phyloP scores from a whole-genome alignment of 805 yeast genomes.

The Kodamaea neixiangensis region DNA sequence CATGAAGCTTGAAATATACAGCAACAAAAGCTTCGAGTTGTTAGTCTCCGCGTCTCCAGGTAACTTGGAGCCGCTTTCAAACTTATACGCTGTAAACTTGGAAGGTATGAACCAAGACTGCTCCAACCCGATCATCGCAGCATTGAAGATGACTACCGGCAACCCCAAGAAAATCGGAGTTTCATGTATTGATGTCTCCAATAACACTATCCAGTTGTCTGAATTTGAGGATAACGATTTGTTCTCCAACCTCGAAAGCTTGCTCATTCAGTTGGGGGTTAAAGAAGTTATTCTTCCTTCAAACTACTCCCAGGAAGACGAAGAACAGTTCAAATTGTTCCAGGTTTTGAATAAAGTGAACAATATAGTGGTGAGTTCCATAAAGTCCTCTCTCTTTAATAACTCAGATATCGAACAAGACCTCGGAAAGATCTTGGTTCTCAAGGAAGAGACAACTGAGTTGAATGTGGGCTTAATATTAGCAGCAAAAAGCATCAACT shows the following conservation, averaged over 20 bases:
- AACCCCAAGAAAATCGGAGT: constrained; percentile 65
- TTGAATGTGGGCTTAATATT: constrained; percentile 43
- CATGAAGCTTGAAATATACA: constrained; percentile 78
- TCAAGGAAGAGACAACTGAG: constrained; percentile 19
- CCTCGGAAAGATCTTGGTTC: constrained; percentile 62
- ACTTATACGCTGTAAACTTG: constrained; percentile 39
- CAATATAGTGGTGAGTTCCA: constrained; percentile 66
- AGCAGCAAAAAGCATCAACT: constrained; percentile 53
- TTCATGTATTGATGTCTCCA: constrained; percentile 74
- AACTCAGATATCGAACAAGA: constrained; percentile 77
- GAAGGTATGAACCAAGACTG: constrained; percentile 64
- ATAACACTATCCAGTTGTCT: constrained; percentile 63
- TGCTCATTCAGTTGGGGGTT: constrained; percentile 84
- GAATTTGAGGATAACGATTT: constrained; percentile 88
- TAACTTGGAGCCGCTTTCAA: constrained; percentile 58
- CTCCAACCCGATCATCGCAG: constrained; percentile 42
- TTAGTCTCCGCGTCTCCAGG: constrained; percentile 82
- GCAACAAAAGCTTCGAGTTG: constrained; percentile 57
- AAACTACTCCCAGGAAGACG: constrained; percentile 36
- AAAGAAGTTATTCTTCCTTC: constrained; percentile 75
- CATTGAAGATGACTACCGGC: constrained; percentile 36
- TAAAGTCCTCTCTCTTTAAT: constrained; percentile 57
- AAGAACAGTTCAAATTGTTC: constrained; percentile 61
- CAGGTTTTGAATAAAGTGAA: constrained; percentile 75
- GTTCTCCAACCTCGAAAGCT: constrained; percentile 81